Conservation (phyloP, 2,329 filamentous ascomycete species). For the Rhynchosporium graminicola region DNA sequence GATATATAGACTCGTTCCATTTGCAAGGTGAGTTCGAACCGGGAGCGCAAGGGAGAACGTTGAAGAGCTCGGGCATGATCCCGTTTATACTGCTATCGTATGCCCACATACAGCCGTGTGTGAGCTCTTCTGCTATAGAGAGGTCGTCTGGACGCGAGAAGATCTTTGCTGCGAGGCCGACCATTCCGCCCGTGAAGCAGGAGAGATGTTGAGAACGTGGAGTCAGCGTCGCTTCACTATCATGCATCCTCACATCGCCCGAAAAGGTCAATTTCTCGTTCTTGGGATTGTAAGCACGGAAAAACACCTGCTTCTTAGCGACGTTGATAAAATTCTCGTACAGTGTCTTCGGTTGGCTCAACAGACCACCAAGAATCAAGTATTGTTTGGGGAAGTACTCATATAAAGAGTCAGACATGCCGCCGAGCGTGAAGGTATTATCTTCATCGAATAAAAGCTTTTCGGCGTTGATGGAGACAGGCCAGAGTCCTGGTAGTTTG, state of each 20-base stretch:
- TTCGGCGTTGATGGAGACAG: conserved; percentile 51
- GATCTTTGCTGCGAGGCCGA: conserved; percentile 65
- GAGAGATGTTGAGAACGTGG: conserved; percentile 61
- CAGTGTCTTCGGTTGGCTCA: conserved; percentile 51
- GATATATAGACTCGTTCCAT: conserved; percentile 54
- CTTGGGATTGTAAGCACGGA: conserved; percentile 46
- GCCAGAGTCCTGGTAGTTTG: conserved; percentile 63
- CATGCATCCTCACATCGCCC: conserved; percentile 45
- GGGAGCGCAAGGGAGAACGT: conserved; percentile 40
- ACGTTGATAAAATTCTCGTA: conserved; percentile 49
- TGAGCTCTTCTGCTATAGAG: conserved; percentile 56
- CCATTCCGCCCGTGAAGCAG: conserved; percentile 72
- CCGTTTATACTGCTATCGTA: conserved; percentile 59
- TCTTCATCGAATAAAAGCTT: conserved; percentile 58
- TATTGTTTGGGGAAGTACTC: conserved; percentile 69
- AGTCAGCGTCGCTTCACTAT: conserved; percentile 48
- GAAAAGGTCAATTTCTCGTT: conserved; percentile 48
- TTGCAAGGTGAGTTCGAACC: conserved; percentile 29
- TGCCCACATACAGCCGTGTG: conserved; percentile 63
- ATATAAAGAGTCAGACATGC: conserved; percentile 59
- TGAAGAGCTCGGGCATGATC: conserved; percentile 60
- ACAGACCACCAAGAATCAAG: conserved; percentile 63
- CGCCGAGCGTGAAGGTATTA: conserved; percentile 57
- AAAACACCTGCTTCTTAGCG: conserved; percentile 49
- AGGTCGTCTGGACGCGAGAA: conserved; percentile 57